Base-by-base conservation (phyloP, 371 early-diverging fungal genomes). In the Mucor sp. region DNA sequence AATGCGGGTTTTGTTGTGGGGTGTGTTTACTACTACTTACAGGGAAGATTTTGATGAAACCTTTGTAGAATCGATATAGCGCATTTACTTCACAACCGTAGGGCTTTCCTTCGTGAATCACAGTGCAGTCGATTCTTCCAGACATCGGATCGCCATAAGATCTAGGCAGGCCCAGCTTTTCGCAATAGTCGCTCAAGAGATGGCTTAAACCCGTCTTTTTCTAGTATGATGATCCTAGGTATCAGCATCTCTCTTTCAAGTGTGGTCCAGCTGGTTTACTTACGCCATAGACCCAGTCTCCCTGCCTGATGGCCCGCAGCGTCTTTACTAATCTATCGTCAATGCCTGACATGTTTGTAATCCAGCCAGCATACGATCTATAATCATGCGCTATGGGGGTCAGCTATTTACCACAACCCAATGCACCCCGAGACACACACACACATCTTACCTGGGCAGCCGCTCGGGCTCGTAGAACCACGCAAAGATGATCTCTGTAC, bases 401-500 rank as follows among this genome's bases (percentile, higher is more conserved):
- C 14, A 30, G 19, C 1, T 1, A 33, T 11, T 6, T 2, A 17
- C n/a, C 19, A 17, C 37, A 5, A 44, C 23, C n/a, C n/a, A 15
- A 43, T n/a, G 17, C 9, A 44, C 32, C 6, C 27, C 33, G 33
- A 33, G 1, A 27, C 19, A 60, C 27, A 60, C 2, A 43, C 14
- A 60, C 30, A 30, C 30, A 30, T n/a, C 41, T 74, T 78, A 87
- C 86, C 79, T 84, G 65, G 87, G 87, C 47, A 87, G 44, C n/a
- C 85, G 70, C 23, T 72, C 62, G 5, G 86, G 85, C 30, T 75
- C 85, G 68, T 80, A 89, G 48, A 90, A 69, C 89, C 88, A 90
- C 7, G 87, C 80, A 59, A 77, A 88, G 81, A 90, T 88, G 61
- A 89, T 89, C 67, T 89, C 86, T 21, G 88, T 82, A 58, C 85